phyloP scores from a whole-genome alignment of 495 filamentous ascomycete species.

The Entonaema liquescens region DNA sequence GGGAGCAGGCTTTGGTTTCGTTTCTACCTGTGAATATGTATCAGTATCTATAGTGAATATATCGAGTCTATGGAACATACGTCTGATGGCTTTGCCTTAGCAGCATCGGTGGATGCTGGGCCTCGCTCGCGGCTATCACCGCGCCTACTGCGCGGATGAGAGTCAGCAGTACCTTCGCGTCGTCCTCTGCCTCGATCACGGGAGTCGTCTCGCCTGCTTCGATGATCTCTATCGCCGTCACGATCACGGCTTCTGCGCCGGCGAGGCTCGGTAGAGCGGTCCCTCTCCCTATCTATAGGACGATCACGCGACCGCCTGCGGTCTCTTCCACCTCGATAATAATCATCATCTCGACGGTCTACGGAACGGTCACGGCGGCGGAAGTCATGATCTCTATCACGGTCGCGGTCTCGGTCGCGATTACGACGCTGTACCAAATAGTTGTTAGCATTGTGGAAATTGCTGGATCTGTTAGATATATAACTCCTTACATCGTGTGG shows the following conservation, averaged over 20 bases:
- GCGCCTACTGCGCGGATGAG: conserved; percentile 72
- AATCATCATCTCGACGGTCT: conserved; percentile 78
- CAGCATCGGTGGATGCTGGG: conserved; percentile 51
- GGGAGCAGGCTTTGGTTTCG: conserved; percentile 62
- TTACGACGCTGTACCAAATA: conserved; percentile 59
- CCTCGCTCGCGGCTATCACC: conserved; percentile 69
- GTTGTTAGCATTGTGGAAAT: conserved; percentile 44
- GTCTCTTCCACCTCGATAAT: conserved; percentile 66
- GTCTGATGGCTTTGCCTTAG: conserved; percentile 58
- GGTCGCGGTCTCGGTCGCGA: conserved; percentile 59
- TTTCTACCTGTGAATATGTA: conserved; percentile 44
- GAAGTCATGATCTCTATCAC: conserved; percentile 63
- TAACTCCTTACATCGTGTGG: conserved; percentile 67
- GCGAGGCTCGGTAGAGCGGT: conserved; percentile 61
- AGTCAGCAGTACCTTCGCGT: conserved; percentile 81
- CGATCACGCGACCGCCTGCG: conserved; percentile 70
- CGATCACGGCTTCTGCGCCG: conserved; percentile 71
- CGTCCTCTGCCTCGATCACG: conserved; percentile 73
- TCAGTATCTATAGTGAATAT: conserved; percentile 30
- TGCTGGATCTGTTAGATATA: background rate
- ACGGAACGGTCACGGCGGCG: conserved; percentile 77
- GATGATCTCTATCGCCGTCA: conserved; percentile 66
- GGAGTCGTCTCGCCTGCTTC: conserved; percentile 81
- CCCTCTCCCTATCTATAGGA: conserved; percentile 64
- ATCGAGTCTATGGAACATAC: conserved; percentile 51